Base-by-base conservation (phyloP, 345 rosid genomes). In the Lepidium africanum region DNA sequence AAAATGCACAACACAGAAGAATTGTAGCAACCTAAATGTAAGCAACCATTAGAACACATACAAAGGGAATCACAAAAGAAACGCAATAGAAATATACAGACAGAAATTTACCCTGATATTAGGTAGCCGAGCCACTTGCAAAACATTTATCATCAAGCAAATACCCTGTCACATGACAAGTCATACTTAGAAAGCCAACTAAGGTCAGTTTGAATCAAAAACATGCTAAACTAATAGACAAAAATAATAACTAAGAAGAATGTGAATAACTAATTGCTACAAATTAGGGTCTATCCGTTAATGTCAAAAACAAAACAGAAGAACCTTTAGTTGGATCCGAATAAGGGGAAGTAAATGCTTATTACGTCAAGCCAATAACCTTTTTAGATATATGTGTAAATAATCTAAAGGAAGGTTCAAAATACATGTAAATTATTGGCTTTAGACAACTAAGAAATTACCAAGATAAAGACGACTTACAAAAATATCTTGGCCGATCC, bases 401-500 rank as follows among this genome's bases (percentile, higher is more conserved):
- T 17, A 2, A 1, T n/a, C 11, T 8, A 56, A 35, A 11, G 3
- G 3, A 21, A 36, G 14, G 45, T 27, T 14, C 49, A 72, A 14
- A 15, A 27, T 35, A 51, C 13, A 37, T 17, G 12, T 8, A 47
- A 14, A 55, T 14, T 17, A 17, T 36, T 27, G 57, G 16, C 42
- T 56, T 63, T 27, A 17, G 35, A 13, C 64, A 63, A 63, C 9
- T 47, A 21, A 10, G 15, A 15, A 16, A 37, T 21, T 32, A 13
- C n/a, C 19, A 64, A 51, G 41, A 10, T 27, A 41, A 16, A 36
- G 32, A 27, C 2, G 53, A 86, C 96, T 85, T 84, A 95, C 99
- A 82, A 95, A 94, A 81, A 91, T 60, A 76, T 91, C 87, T 85
- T 95, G 99, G 59, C 99, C 99, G 59, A 75, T 67, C 97, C 98